Conservation (phyloP, 2,329 filamentous ascomycete genomes). For the Nakataea oryzae region DNA sequence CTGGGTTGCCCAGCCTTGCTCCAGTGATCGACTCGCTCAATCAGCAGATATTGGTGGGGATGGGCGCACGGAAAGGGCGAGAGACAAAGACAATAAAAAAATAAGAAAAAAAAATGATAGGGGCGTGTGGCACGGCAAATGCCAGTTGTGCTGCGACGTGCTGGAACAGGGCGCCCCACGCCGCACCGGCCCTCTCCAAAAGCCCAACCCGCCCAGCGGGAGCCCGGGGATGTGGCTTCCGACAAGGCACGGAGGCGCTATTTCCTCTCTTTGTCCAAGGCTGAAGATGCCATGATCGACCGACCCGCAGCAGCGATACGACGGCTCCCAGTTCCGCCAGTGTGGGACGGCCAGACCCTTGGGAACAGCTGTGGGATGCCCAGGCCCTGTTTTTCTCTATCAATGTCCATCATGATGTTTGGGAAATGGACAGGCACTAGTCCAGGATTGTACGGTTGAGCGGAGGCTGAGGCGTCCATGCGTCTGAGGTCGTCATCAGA, state of each 20-base stretch:
- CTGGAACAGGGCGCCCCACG: no score
- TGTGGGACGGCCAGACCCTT: not conserved
- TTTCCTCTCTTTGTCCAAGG: not conserved
- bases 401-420: not conserved
- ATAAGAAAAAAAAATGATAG: not conserved
- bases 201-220: not conserved
- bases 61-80: no score
- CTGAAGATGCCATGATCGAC: not conserved
- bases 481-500: not conserved
- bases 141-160: no score
- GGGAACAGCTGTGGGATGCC: not conserved
- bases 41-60: not conserved
- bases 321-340: not conserved
- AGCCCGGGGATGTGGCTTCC: not conserved
- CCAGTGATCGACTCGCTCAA: not conserved
- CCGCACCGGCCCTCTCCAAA: no score
- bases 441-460: not conserved
- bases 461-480: not conserved
- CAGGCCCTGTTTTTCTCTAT: not conserved
- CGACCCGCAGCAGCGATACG: not conserved
- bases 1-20: not conserved
- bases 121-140: no score
- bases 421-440: not conserved
- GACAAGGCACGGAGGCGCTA: not conserved
- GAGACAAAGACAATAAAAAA: no score